These are phyloP conservation scores for Hydnomerulius pinastri DNA, from an alignment of 768 basidiomycete genomes.

Conservation along the genomic window DNA sequence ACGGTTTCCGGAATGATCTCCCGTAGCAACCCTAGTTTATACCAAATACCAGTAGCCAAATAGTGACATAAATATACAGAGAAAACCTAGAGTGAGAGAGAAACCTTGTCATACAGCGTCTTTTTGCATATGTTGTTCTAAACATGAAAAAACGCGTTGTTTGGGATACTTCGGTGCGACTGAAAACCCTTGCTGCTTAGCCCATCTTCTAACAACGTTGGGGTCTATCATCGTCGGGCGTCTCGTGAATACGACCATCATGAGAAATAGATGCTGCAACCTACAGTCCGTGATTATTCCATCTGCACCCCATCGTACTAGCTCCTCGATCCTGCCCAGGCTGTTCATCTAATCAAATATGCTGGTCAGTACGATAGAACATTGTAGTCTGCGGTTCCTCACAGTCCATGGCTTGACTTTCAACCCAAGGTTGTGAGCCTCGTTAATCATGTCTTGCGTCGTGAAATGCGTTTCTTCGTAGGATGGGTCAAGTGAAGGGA, in stretches of 20 bases:
- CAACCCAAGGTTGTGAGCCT: conserved; percentile 64
- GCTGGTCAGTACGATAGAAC: background rate
- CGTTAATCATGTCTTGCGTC: conserved; percentile 66
- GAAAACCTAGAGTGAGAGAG: too few species aligned
- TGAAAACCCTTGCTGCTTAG: conserved; percentile 50
- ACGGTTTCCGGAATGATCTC: too few species aligned
- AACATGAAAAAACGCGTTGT: conserved; percentile 59
- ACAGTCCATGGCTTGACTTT: conserved; percentile 77
- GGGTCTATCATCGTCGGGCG: conserved; percentile 44
- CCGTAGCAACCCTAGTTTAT: too few species aligned
- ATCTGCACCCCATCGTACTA: conserved; percentile 64
- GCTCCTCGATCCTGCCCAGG: conserved; percentile 59
- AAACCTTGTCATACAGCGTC: background rate
- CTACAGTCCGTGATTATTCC: conserved; percentile 77
- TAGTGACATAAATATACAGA: too few species aligned
- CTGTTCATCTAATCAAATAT: conserved; percentile 52
- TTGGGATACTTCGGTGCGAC: conserved; percentile 63
- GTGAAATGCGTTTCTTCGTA: conserved; percentile 56
- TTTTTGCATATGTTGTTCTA: conserved; percentile 51
- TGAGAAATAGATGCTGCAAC: conserved; percentile 6
- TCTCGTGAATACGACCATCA: background rate
- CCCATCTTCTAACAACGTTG: conserved; percentile 53
- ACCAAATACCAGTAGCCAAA: too few species aligned
- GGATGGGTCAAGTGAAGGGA: conserved; percentile 45
- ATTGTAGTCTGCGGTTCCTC: conserved; percentile 15